Conservation (phyloP, 164 flowering plant genomes). For the Nelumbo lutea region DNA sequence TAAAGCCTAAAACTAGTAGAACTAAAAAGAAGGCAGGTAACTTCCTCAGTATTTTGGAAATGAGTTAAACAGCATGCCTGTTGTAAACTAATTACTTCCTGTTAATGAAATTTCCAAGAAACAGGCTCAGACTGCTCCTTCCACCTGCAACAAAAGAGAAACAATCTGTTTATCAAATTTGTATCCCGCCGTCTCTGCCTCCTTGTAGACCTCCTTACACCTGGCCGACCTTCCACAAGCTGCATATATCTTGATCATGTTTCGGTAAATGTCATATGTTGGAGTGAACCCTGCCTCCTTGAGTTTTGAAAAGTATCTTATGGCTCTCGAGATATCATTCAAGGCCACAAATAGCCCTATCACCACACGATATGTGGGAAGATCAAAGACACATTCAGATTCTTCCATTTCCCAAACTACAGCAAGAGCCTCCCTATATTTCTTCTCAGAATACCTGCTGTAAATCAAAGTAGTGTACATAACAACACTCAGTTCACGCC, state of each 20-base stretch:
- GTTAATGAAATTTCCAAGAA: constrained; percentile 2
- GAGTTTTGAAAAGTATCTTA: constrained; percentile 64
- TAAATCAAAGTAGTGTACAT: constrained; percentile 86
- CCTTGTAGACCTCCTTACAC: constrained; percentile 66
- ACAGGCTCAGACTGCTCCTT: constrained; percentile 18
- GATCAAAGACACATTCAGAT: constrained; percentile 58
- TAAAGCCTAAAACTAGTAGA: no score
- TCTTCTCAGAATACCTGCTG: constrained; percentile 51
- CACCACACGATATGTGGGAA: constrained; percentile 81
- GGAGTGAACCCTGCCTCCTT: constrained; percentile 83
- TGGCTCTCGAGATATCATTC: constrained; percentile 66
- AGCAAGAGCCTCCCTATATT: constrained; percentile 66
- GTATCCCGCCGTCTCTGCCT: constrained; percentile 70
- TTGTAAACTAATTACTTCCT: not conserved
- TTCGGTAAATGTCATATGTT: constrained; percentile 64
- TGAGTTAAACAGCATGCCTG: constrained; percentile 1
- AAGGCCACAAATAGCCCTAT: constrained; percentile 67
- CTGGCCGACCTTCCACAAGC: constrained; percentile 66
- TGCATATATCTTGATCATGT: constrained; percentile 49
- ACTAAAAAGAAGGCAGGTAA: no score
- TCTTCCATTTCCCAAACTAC: constrained; percentile 91
- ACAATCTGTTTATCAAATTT: constrained; percentile 42
- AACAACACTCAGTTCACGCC: constrained; percentile 52
- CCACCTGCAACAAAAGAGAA: constrained; percentile 29
- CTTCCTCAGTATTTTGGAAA: not conserved